Base-by-base conservation (phyloP, 2,329 filamentous ascomycete genomes). In the Pyrenophora tritici-repentis region DNA sequence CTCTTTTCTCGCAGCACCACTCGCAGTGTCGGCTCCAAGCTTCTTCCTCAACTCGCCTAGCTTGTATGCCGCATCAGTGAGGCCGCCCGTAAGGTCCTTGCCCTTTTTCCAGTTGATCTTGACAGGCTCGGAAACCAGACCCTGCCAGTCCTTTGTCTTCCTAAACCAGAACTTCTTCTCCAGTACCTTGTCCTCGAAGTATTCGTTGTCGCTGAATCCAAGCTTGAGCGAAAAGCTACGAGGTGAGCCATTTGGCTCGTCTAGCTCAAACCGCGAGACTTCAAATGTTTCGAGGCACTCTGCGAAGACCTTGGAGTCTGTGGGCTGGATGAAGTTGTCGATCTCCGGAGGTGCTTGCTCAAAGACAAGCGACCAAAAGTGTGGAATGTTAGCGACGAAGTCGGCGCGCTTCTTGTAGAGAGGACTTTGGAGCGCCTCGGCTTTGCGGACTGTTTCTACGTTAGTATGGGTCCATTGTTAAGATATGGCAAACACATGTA, bases 361-460 rank as follows among this genome's bases (percentile, higher is more conserved):
- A 72, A 97, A 83, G 50, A 97, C 92, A 51, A 95, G 84, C n/a
- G 90, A 82, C 94, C 94, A 97, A 84, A 97, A 99, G 78, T 90
- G 86, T 63, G 86, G 84, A 69, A 97, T 92, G 68, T 86, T 81
- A 58, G 83, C 75, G 59, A 94, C 79, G 58, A 91, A 76, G 63
- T 84, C 81, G 60, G 84, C 80, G 71, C 93, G 90, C 77, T 89
- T 89, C 65, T 83, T 81, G 79, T 91, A 96, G 55, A 96, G 83
- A 37, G 87, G 82, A 55, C 81, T 79, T 66, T 84, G 83, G 63
- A 91, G 80, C 59, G 82, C 77, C 63, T 87, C 83, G 73, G 92
- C 87, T 68, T 88, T 82, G 68, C 89, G 87, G 68, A 91, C 89
- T 92, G 68, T 3, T 29, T 14, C 18, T 12, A 17, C 26, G 42